Evolutionary conservation across 257 asterid genomes (phyloP).

Genomic region (Ilex aquifolium): DNA sequence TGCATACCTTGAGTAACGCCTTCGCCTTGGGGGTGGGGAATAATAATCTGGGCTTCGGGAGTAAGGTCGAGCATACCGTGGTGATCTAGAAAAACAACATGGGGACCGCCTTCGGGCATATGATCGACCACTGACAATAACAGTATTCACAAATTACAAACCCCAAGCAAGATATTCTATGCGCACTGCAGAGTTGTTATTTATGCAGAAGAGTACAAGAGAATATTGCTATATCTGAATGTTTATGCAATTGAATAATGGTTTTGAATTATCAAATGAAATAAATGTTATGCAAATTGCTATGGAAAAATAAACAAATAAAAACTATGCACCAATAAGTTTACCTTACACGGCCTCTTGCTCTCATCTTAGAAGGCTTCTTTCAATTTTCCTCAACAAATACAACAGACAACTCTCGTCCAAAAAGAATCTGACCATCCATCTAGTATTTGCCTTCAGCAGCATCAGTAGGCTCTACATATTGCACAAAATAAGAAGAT

Average conservation of each 20-base stretch:
- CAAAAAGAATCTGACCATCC: constrained; percentile 60
- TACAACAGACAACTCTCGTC: constrained; percentile 67
- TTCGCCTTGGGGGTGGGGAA: constrained; percentile 26
- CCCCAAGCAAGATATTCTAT: too few relatives aligned
- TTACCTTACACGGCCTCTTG: constrained; percentile 50
- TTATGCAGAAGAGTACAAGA: too few relatives aligned
- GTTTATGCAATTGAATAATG: too few relatives aligned
- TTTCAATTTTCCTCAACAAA: constrained; percentile 76
- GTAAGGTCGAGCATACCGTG: constrained; percentile 19
- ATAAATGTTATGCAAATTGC: too few relatives aligned
- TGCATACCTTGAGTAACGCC: constrained; percentile 21
- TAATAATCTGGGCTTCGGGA: constrained; percentile 28
- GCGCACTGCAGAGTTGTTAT: too few relatives aligned
- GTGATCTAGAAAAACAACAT: too few relatives aligned
- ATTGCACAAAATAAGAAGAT: constrained; percentile 45
- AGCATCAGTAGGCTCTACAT: constrained; percentile 66
- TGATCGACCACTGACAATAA: too few relatives aligned
- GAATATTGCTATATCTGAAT: too few relatives aligned
- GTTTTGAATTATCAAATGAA: too few relatives aligned
- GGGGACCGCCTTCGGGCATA: too few relatives aligned
- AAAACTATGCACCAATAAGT: too few relatives aligned
- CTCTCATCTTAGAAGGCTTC: constrained; percentile 74
- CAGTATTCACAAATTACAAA: too few relatives aligned
- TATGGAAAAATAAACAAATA: not conserved
- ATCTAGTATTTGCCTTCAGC: constrained; percentile 73